phyloP scores from a whole-genome alignment of 78 protist genomes.

The Trichosphaerium sp. region DNA sequence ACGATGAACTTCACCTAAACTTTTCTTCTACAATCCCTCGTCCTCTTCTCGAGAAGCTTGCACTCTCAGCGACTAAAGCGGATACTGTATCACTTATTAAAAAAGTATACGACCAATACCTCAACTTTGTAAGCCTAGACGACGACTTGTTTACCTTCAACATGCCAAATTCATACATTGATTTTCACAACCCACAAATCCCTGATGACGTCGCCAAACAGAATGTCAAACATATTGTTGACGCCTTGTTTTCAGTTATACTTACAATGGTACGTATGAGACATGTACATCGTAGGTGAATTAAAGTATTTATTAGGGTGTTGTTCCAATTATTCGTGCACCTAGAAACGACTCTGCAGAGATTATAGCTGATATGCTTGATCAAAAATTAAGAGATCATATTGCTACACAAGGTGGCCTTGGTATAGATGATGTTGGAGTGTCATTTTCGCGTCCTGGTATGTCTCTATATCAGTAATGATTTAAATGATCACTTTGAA shows the following conservation, averaged over 20 bases:
- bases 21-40: slow-evolving; percentile 61
- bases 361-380: slow-evolving; percentile 40
- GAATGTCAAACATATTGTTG: slow-evolving; percentile 38
- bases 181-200: slow-evolving; percentile 24
- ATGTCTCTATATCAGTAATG: background rate
- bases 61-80: slow-evolving; percentile 35
- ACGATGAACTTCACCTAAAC: slow-evolving; percentile 67
- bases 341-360: slow-evolving; percentile 62
- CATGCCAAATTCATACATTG: slow-evolving; percentile 9
- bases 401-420: slow-evolving; percentile 3
- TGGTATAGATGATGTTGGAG: no score
- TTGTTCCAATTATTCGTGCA: slow-evolving; percentile 61
- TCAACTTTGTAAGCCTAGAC: slow-evolving; percentile 66
- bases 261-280: slow-evolving; percentile 43
- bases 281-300: no score
- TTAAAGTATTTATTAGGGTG: slow-evolving; percentile 8
- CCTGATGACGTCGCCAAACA: slow-evolving; percentile 38
- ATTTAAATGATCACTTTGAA: no score
- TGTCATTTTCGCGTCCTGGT: slow-evolving; percentile 1
- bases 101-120: slow-evolving; percentile 66
- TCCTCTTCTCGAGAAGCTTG: slow-evolving; percentile 61
- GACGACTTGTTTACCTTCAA: slow-evolving; percentile 50
- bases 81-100: slow-evolving; percentile 28
- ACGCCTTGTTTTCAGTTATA: slow-evolving; percentile 54
- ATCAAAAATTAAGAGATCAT: slow-evolving; percentile 14